Evolutionary conservation across 2,329 filamentous ascomycete species (phyloP), one percentile per base, ranked within the genome.

Genomic region (Hypoxylon sp.): DNA sequence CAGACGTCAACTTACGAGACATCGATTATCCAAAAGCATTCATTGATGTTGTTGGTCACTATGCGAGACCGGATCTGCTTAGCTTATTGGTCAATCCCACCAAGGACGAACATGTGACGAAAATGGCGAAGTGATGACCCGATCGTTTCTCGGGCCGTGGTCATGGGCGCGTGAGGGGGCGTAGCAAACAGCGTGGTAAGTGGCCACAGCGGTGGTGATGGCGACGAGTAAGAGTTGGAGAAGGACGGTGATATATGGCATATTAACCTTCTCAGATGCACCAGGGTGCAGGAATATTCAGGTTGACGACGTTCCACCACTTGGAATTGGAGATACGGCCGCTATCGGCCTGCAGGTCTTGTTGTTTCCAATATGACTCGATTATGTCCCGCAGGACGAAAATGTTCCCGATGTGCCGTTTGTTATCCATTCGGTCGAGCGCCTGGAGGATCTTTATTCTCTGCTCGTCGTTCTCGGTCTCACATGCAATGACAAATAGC

Each of bases 1-100:
- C 78, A 0, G 77, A 83, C 49, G 60, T 83, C 35, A 75, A 82
- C 26, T 63, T 83, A 40, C 64, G 71, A 12, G 68, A 71, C 26
- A 69, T 74, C 7, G 68, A 73, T n/a, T 67, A 70, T 19, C 70
- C 71, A 0, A 67, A 71, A 23, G 69, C 68, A 0, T 73, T 75
- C 35, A 68, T 74, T 11, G 73, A 76, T 42, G 70, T 73, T 23
- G 66, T 67, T 44, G 67, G 66, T 3, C 64, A 68, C 57, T 67
- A 75, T 57, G 69, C 70, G 42, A 66, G 73, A 3, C 73, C 73
- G 9, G 74, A 76, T 40, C 52, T 75, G 48, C 64, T 75, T 12
- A 72, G 73, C 15, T 64, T 76, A 30, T 57, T 69, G 32, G 70
- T 73, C 4, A 72, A 71, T 35, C 13, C 75, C 69, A 68, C 52